Base-by-base conservation (phyloP, 108 stramenopile genomes). In the Nannochloropsis oceanica region DNA sequence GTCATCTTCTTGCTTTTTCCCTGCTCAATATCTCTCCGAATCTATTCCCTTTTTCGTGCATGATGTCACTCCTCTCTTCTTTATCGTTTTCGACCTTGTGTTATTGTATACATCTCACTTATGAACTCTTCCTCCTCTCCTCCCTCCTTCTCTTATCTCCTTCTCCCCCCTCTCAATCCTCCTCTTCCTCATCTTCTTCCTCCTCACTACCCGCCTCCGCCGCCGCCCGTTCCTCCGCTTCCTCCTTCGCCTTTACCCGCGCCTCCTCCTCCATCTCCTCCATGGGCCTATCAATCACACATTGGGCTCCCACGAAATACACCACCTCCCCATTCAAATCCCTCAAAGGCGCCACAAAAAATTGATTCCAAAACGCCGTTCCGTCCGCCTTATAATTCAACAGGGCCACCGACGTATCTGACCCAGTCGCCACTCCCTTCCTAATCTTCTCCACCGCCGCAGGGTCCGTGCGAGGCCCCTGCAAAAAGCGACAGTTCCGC, bases 321-420 rank as follows among this genome's bases (percentile, higher is more conserved):
- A 96, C 96, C 79, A 98, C 93, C 83, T 92, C 92, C 34, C 96
- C 96, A 80, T 92, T 88, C 20, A 93, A 95, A 92, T 97, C 96
- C 43, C 95, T 88, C 46, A 98, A 89, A 9, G 96, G 95, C 42
- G 95, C 97, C 84, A 98, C 95, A 90, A 96, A 97, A 88, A 97
- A 96, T 89, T 96, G 96, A 44, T 88, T 89, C 97, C 96, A 99
- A 92, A 99, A 99, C 0, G 96, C 95, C 14, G 93, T 93, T 20
- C 98, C 97, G 89, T 97, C 96, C 13, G 95, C 95, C 85, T 96
- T 94, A 86, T 98, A 99, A 87, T 99, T 99, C 12, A 98, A 90
- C 24, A 99, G 86, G 83, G 95, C 96, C 18, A 97, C 97, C 84
- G 91, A 92, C 86, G 95, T 93, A 81, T 99, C 97, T 14, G 90